Evolutionary conservation across 345 rosid genomes (phyloP).

Genomic region (Corchorus capsularis): DNA sequence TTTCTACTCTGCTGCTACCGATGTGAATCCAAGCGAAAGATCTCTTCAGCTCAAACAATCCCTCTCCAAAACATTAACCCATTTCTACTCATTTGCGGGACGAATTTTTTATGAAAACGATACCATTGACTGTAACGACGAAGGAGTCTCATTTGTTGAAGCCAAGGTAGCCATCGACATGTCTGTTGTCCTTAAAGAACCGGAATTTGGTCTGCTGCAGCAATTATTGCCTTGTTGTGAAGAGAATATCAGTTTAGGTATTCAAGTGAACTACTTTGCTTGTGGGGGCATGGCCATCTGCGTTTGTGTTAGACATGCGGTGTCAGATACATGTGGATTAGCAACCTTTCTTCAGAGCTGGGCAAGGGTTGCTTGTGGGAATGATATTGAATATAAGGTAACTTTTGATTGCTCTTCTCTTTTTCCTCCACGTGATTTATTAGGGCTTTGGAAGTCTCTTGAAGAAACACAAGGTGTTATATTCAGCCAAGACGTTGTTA

Average conservation of each 20-base stretch:
- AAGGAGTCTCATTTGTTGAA: constrained; percentile 22
- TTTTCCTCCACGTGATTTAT: not conserved
- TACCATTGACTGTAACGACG: constrained; percentile 32
- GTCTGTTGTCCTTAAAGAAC: constrained; percentile 20
- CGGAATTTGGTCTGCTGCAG: constrained; percentile 5
- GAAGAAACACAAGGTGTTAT: not conserved
- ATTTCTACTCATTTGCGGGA: constrained; percentile 31
- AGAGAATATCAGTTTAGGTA: not conserved
- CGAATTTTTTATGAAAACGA: constrained; percentile 7
- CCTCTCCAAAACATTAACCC: constrained; percentile 16
- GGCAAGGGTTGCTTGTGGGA: not conserved
- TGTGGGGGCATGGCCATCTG: not conserved
- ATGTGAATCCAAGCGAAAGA: not conserved
- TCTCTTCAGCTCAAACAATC: constrained; percentile 22
- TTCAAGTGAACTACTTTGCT: constrained; percentile 1
- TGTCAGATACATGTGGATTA: not conserved
- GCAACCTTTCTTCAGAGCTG: constrained; percentile 8
- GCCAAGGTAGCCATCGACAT: constrained; percentile 18
- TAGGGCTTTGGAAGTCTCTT: not conserved
- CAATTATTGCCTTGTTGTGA: constrained; percentile 24
- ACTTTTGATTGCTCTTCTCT: not conserved
- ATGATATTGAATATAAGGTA: not conserved
- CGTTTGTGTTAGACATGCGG: not conserved
- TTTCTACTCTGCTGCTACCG: constrained; percentile 16
- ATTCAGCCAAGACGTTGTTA: not conserved